Percentiles rank a stretch among this genome's conserved stretches.
These are phyloP conservation scores for Linum trigynum DNA, from an alignment of 345 rosid genomes.

Conservation along the genomic window DNA sequence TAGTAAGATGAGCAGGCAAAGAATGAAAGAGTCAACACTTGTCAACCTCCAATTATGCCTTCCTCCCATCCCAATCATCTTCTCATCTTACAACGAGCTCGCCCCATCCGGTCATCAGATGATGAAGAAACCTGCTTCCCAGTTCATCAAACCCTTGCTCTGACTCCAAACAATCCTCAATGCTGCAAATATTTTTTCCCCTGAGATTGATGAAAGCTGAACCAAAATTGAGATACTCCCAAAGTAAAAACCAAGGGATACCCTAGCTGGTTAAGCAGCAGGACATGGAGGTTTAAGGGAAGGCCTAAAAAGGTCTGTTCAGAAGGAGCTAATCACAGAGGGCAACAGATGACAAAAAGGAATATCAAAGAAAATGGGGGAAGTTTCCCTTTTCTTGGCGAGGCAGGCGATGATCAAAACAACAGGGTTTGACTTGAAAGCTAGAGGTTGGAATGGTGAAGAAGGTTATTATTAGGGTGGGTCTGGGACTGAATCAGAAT, in stretches of 20 bases:
- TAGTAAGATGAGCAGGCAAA: slow-evolving; percentile 25
- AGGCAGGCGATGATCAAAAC: slow-evolving; percentile 12
- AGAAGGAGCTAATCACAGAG: slow-evolving; percentile 2
- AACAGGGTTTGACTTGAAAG: slow-evolving; percentile 43
- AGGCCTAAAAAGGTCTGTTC: too few relatives aligned
- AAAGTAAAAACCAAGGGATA: neutral
- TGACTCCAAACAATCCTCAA: slow-evolving; percentile 2
- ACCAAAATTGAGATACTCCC: neutral
- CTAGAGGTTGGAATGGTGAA: slow-evolving; percentile 17
- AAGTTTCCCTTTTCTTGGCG: slow-evolving; percentile 9
- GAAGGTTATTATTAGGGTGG: slow-evolving; percentile 14
- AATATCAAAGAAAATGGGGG: slow-evolving; percentile 1
- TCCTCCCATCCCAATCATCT: slow-evolving; percentile 46
- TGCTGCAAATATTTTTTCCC: neutral
- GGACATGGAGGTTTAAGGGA: neutral
- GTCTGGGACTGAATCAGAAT: slow-evolving; percentile 20
- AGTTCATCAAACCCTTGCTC: neutral
- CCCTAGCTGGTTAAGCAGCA: neutral
- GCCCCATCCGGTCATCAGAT: slow-evolving; percentile 27
- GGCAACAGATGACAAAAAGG: slow-evolving; percentile 1
- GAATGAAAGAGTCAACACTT: slow-evolving; percentile 12
- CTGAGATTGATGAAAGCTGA: neutral
- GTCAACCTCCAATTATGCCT: slow-evolving; percentile 18
- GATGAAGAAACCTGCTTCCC: slow-evolving; percentile 8
- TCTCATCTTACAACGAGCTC: slow-evolving; percentile 28